These are phyloP conservation scores for Amaranthus hypochondriacus DNA, from an alignment of 148 eudicot genomes.

Conservation along the genomic window DNA sequence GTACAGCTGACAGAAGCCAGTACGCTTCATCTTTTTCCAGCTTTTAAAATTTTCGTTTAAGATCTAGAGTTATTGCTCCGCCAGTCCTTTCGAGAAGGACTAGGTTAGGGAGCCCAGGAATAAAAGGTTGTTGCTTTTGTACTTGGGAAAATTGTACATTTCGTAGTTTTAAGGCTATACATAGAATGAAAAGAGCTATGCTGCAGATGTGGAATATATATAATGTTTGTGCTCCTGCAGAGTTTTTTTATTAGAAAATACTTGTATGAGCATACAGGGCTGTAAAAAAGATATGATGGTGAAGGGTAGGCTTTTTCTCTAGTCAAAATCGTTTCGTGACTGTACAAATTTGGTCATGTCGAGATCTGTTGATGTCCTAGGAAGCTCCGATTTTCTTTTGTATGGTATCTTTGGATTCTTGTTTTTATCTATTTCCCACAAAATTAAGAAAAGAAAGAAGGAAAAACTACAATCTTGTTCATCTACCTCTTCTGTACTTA, in stretches of 20 bases:
- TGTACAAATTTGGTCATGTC: constrained; percentile 50
- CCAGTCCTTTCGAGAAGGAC: constrained; percentile 15
- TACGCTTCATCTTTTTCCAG: constrained; percentile 29
- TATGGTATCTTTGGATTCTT: constrained; percentile 16
- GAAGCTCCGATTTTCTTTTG: constrained; percentile 31
- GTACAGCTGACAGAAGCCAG: constrained; percentile 71
- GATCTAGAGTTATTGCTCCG: constrained; percentile 28
- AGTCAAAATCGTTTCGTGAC: constrained; percentile 31
- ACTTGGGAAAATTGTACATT: constrained; percentile 74
- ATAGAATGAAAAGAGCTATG: constrained; percentile 49
- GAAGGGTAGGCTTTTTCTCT: constrained; percentile 30
- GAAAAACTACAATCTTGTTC: not conserved
- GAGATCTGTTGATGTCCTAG: constrained; percentile 33
- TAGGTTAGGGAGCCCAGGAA: constrained; percentile 45
- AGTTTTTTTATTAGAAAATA: constrained; percentile 14
- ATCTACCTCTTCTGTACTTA: not conserved
- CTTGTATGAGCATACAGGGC: constrained; percentile 25
- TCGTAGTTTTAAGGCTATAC: constrained; percentile 64
- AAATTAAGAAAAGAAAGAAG: not conserved
- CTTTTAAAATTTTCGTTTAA: constrained; percentile 18
- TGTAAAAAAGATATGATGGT: constrained; percentile 33
- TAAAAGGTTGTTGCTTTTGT: constrained; percentile 56
- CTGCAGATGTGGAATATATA: constrained; percentile 40
- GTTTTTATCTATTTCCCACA: constrained; percentile 19
- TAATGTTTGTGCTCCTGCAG: constrained; percentile 36